Evolutionary conservation across 352 stramenopile species (phyloP).

Genomic region (Pythium phragmitis): DNA sequence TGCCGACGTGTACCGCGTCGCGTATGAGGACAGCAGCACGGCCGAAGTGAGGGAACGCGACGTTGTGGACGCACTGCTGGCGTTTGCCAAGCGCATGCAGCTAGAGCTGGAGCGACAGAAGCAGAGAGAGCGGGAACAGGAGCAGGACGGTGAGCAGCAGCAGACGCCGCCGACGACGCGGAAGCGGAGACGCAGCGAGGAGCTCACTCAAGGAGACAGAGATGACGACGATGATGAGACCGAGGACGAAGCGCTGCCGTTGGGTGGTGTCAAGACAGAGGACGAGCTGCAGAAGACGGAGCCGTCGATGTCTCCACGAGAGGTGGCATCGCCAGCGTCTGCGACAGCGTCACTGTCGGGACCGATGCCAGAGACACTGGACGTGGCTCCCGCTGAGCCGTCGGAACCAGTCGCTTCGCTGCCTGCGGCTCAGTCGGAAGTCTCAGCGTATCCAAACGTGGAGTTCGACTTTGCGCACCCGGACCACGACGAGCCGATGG

Average conservation of each 20-base stretch:
- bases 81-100: slow-evolving; percentile 25
- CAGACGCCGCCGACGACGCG: background rate
- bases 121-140: background rate
- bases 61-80: slow-evolving; percentile 65
- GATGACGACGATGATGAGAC: slow-evolving; percentile 27
- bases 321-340: background rate
- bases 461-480: background rate
- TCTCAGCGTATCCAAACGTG: background rate
- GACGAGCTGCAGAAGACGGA: background rate
- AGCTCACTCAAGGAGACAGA: background rate
- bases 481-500: slow-evolving; percentile 31
- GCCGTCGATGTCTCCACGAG: no score
- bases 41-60: slow-evolving; percentile 52
- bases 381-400: background rate
- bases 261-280: slow-evolving; percentile 6
- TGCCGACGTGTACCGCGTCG: slow-evolving; percentile 49
- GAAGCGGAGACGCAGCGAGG: slow-evolving; percentile 18
- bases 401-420: background rate
- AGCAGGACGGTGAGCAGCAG: background rate
- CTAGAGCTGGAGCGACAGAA: background rate
- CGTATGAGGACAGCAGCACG: slow-evolving; percentile 46
- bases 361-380: background rate
- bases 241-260: slow-evolving; percentile 18
- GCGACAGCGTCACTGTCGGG: background rate
- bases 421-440: background rate